Percentiles rank a stretch among this genome's conserved stretches.
Conservation (phyloP, 148 eudicot species). For the Rheum nobile region DNA sequence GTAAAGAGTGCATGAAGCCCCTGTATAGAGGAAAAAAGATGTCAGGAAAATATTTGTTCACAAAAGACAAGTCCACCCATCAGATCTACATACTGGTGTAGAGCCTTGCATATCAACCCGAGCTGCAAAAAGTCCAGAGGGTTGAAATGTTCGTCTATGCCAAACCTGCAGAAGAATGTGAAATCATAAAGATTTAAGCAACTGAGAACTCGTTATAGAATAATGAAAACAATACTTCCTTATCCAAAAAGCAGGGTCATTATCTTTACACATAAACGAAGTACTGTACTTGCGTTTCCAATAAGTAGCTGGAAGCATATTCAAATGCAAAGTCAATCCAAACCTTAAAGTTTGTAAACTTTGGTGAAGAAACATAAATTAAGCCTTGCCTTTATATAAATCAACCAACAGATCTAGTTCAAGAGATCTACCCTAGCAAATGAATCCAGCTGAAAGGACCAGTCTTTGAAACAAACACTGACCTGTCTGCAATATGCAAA, state of each 20-base stretch:
- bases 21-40: slow-evolving; percentile 27
- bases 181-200: neutral
- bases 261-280: neutral
- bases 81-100: slow-evolving; percentile 43
- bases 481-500: slow-evolving; percentile 80
- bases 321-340: neutral
- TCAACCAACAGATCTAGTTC: neutral
- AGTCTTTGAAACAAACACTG: neutral
- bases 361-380: neutral
- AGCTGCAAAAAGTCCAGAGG: slow-evolving; percentile 94
- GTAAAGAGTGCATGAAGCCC: slow-evolving; percentile 87
- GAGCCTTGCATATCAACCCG: slow-evolving; percentile 92
- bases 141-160: slow-evolving; percentile 92
- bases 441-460: neutral
- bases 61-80: neutral
- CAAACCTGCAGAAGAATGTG: slow-evolving; percentile 49
- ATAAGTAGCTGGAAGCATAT: neutral
- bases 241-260: neutral
- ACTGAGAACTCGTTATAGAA: neutral
- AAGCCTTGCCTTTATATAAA: neutral
- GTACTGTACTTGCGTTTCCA: neutral
- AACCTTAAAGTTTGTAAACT: neutral
- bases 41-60: neutral
- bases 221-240: neutral
- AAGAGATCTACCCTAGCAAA: neutral